Base-by-base conservation (phyloP, 2,329 filamentous ascomycete genomes). In the Aspergillus tanneri region DNA sequence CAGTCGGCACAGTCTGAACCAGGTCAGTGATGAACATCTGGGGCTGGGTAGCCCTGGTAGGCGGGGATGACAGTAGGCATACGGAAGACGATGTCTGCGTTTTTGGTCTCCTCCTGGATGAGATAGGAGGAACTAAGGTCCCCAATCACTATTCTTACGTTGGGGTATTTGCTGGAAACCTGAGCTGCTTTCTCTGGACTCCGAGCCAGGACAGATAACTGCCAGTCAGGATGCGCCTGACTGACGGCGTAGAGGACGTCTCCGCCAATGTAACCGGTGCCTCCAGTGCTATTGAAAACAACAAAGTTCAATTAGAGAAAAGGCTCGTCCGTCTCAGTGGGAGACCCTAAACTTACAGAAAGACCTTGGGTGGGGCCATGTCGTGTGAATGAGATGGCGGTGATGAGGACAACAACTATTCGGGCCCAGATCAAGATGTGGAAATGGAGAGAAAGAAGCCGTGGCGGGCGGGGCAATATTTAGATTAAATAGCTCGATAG, bases 221-320 rank as follows among this genome's bases (percentile, higher is more conserved):
- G 64, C 69, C 73, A 77, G 37, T 77, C 72, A 3, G 74, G 73
- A 53, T 79, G 76, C 4, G 69, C 61, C 36, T 72, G 64, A 32
- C 64, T 61, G 27, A 80, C 57, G 4, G 67, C 65, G 50, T 74
- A 73, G n/a, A 81, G 67, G 30, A 72, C 69, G 42, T 78, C 76
- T 24, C 78, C 78, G 5, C 77, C 77, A 39, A 81, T 79, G 57
- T 79, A 81, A 24, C 77, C 77, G 12, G 77, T 78, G 4, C 63
- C 70, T 16, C 77, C 77, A 25, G 76, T 79, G 11, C 77, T 79
- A 42, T 24, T 22, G 23, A 22, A 5, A 12, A 11, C 18, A 14
- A 46, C 18, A 47, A 36, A 11, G 27, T 23, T 16, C 2, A 36
- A 27, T 18, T 14, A 7, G 21, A 16, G n/a, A 10, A 24, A 16